phyloP scores from a whole-genome alignment of 306 rosid species.

The Hippophae tibetana region DNA sequence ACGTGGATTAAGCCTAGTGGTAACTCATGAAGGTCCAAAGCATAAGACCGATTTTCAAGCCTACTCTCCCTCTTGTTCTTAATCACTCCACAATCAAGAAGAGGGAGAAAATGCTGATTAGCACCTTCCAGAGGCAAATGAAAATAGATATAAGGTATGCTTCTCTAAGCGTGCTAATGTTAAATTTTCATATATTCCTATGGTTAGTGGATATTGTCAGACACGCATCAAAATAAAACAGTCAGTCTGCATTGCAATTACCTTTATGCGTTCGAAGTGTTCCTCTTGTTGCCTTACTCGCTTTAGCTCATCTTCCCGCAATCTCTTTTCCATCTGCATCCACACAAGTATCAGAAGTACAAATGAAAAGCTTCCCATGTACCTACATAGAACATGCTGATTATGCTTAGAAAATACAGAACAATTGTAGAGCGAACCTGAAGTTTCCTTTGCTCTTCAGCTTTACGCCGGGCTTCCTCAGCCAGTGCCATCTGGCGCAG shows the following conservation, averaged over 20 bases:
- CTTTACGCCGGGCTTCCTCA: slow-evolving; percentile 95
- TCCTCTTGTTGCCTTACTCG: slow-evolving; percentile 95
- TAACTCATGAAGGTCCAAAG: no score
- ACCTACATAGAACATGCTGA: slow-evolving; percentile 4
- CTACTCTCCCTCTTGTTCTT: no score
- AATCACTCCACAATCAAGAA: no score
- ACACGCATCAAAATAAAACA: neutral
- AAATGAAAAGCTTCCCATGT: neutral
- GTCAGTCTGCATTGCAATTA: slow-evolving; percentile 21
- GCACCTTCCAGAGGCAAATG: no score
- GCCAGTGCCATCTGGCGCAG: slow-evolving; percentile 91
- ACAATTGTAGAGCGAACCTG: slow-evolving; percentile 47
- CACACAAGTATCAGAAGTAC: slow-evolving; percentile 16
- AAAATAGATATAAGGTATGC: no score
- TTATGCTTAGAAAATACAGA: slow-evolving; percentile 6
- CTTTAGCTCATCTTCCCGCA: slow-evolving; percentile 89
- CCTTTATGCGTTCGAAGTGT: slow-evolving; percentile 85
- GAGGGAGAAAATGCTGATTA: no score
- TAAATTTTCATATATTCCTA: neutral
- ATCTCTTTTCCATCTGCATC: slow-evolving; percentile 85
- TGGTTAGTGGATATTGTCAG: neutral
- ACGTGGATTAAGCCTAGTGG: no score
- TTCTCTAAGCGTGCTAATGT: no score
- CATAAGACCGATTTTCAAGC: no score
- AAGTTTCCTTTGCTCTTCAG: slow-evolving; percentile 87